A percentile compares a stretch with the other conserved stretches of the same genome.
Conservation (phyloP, 208 protist species). For the Blastocrithidia nonstop region DNA sequence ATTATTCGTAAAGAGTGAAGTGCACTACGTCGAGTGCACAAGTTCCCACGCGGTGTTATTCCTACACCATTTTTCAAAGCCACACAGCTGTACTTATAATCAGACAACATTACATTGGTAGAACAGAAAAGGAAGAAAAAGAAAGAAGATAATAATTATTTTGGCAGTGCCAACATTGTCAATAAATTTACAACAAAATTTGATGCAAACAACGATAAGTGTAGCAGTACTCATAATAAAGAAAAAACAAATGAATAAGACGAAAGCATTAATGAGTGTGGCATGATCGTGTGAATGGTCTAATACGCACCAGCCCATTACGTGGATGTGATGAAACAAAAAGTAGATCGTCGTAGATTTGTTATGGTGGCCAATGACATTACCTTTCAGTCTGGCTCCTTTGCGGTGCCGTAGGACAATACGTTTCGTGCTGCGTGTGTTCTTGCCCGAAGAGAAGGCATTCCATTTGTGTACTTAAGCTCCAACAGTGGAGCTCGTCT, state of each 20-base stretch:
- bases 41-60: constrained; percentile 10
- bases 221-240: no score
- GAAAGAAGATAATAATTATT: no score
- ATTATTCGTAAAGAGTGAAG: constrained; percentile 75
- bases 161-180: no score
- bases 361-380: constrained; percentile 99
- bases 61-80: constrained; percentile 15
- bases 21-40: constrained; percentile 15
- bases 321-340: no score
- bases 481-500: constrained; percentile 96
- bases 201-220: no score
- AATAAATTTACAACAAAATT: no score
- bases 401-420: constrained; percentile 90
- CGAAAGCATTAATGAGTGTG: constrained; percentile 27
- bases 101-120: constrained; percentile 14
- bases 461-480: constrained; percentile 95
- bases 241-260: no score
- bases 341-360: no score
- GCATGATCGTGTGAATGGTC: constrained; percentile 93
- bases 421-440: constrained; percentile 85
- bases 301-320: constrained; percentile 78
- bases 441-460: constrained; percentile 55
- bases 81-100: constrained; percentile 33
- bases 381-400: constrained; percentile 92
- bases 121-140: no score